Conservation (phyloP, 2,329 filamentous ascomycete genomes). For the Orbilia oligospora region DNA sequence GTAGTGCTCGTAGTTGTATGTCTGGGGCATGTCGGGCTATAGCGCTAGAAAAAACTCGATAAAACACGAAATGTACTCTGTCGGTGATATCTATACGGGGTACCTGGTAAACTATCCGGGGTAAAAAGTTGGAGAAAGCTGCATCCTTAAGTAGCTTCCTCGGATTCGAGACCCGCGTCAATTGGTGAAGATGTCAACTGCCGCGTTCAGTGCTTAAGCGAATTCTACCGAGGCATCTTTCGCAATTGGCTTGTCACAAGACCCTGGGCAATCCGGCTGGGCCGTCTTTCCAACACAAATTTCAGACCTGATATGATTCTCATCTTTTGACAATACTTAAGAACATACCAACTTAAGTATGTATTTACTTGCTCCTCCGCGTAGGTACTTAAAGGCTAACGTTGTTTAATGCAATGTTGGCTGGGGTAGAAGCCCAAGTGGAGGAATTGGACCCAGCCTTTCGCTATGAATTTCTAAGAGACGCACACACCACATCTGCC, state of each 20-base stretch:
- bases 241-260: constrained; percentile 31
- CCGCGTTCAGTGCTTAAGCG: constrained; percentile 48
- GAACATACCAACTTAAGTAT: too few species aligned
- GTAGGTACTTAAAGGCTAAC: too few species aligned
- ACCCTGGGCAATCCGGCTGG: constrained; percentile 15
- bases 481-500: too few species aligned
- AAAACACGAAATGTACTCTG: constrained; percentile 36
- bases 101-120: constrained; percentile 13
- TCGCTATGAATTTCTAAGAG: neutral
- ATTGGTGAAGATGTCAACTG: constrained; percentile 24
- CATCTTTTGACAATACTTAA: too few species aligned
- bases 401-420: too few species aligned
- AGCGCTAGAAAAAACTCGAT: constrained; percentile 7
- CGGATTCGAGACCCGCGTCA: constrained; percentile 25
- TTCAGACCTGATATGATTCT: neutral
- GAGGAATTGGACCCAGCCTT: neutral
- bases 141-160: constrained; percentile 40
- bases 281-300: constrained; percentile 19
- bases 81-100: neutral
- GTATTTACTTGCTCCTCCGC: too few species aligned
- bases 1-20: constrained; percentile 75
- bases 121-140: constrained; percentile 26
- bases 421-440: neutral
- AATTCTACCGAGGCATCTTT: constrained; percentile 60
- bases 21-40: constrained; percentile 47